Evolutionary conservation across 106 monocot species (phyloP).

Genomic region (Dendrobium chrysotoxum): DNA sequence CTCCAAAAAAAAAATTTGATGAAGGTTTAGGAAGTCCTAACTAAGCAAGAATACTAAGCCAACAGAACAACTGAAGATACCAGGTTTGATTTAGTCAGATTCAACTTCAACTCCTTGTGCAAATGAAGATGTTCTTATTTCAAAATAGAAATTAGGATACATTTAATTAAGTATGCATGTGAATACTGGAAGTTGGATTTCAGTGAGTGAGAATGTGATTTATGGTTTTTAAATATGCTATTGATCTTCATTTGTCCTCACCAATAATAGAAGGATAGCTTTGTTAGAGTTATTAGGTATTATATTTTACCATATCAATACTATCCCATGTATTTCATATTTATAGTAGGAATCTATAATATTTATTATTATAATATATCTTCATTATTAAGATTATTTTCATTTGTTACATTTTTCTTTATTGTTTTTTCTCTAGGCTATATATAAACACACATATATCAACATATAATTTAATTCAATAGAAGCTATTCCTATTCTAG

Average conservation of each 20-base stretch:
- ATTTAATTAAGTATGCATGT: background rate
- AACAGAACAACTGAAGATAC: background rate
- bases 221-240: background rate
- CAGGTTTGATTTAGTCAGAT: background rate
- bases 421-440: no score
- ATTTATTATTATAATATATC: no score
- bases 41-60: background rate
- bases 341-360: no score
- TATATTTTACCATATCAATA: no score
- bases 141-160: background rate
- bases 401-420: no score
- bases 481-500: no score
- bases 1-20: background rate
- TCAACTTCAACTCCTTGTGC: background rate
- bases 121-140: background rate
- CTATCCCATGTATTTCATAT: no score
- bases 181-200: background rate
- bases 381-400: no score
- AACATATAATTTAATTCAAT: no score
- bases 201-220: background rate
- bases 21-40: background rate
- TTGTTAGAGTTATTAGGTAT: no score
- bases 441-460: background rate
- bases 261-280: background rate
- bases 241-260: background rate